Evolutionary conservation across 139 green algal genomes (phyloP), one percentile per base, ranked within the genome.

Genomic region (Haematococcus sp.): DNA sequence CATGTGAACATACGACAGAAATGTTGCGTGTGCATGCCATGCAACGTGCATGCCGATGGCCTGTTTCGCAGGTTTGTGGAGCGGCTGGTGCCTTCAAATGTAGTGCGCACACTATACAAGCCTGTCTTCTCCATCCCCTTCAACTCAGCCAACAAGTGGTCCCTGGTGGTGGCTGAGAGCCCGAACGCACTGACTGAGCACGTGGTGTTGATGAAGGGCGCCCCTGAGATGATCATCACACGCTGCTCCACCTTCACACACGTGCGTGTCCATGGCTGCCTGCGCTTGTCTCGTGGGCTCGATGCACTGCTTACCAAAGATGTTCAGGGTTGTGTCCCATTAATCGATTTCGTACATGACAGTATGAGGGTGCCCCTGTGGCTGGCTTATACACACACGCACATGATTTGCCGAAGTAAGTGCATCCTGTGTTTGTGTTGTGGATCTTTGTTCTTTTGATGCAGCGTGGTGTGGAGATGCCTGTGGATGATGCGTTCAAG

Each of bases 111-210:
- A 63, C 69, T 66, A 2, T 82, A 82, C 74, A 84, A 80, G 49
- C 72, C 54, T 19, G 17, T 96, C 0, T 94, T 94, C 76, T 88
- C 94, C 35, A 96, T 87, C 51, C 76, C 76, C 20, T 96, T 96
- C 83, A 96, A 95, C 81, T 89, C 78, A 28, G 84, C 82, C 34
- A 96, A 95, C 83, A 96, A 96, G 81, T 96, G 91, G 91, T 81
- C 89, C 70, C 72, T 95, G 49, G 89, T 84, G 19, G 91, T 96
- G 20, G 71, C 67, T 11, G 68, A 70, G 40, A 70, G 65, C 22
- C 80, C 83, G 22, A 83, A 84, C 54, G 77, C 32, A 19, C 32
- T 27, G 28, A 61, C 27, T 9, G 51, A 82, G 30, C 75, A 76
- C 32, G n/a, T 88, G 28, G 55, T 88, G 54, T 31, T 88, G 23